phyloP scores from a whole-genome alignment of 177 flowering plant species.

The Vitis hybrid region DNA sequence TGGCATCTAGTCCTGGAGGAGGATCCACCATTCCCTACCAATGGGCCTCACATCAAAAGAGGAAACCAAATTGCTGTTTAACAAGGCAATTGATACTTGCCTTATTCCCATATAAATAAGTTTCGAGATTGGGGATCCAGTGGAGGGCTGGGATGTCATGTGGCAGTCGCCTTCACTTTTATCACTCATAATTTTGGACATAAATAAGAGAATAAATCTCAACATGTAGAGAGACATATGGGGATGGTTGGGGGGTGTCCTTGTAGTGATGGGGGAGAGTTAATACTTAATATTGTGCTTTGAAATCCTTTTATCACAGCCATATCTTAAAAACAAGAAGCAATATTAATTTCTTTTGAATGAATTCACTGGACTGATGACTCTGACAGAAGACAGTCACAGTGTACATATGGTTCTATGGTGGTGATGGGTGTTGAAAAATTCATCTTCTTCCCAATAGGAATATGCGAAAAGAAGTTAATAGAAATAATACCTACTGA shows the following conservation, averaged over 20 bases:
- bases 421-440: too few species aligned
- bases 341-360: too few species aligned
- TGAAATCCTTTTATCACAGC: too few species aligned
- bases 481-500: not conserved
- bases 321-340: too few species aligned
- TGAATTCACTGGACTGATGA: too few species aligned
- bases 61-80: not conserved
- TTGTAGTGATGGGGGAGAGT: too few species aligned
- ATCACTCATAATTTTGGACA: not conserved
- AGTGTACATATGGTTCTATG: too few species aligned
- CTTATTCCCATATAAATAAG: conserved; percentile 21
- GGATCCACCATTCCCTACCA: not conserved
- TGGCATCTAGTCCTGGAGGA: not conserved
- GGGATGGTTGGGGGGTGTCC: too few species aligned
- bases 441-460: not conserved
- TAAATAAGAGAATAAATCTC: too few species aligned
- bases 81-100: conserved; percentile 6
- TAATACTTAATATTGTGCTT: too few species aligned
- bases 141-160: conserved; percentile 20
- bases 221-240: too few species aligned
- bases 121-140: not conserved
- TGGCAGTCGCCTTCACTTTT: conserved; percentile 29
- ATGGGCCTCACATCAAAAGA: not conserved
- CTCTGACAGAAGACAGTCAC: too few species aligned
- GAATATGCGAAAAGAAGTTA: not conserved